A percentile compares a stretch with the other conserved stretches of the same genome.
Evolutionary conservation across 164 flowering plant genomes (phyloP).

Genomic region (Pachysandra terminalis): DNA sequence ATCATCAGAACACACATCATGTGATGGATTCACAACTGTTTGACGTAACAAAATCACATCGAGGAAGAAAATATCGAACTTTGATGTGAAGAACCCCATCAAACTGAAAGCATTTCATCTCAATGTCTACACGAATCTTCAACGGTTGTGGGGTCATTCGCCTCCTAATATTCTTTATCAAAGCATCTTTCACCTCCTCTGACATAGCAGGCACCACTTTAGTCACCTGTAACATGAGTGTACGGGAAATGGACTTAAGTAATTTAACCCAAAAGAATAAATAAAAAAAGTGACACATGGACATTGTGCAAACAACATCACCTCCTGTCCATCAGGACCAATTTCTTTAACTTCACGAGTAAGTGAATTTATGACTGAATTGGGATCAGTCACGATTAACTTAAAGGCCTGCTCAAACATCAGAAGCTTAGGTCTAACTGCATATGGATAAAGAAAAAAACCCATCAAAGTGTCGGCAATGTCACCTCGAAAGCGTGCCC

Average conservation of each 20-base stretch:
- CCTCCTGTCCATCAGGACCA: constrained; percentile 95
- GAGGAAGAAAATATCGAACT: constrained; percentile 34
- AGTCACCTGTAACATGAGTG: constrained; percentile 56
- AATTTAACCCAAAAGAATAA: constrained; percentile 7
- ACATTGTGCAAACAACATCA: constrained; percentile 20
- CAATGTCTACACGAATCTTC: constrained; percentile 93
- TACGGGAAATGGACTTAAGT: neutral
- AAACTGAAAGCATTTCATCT: constrained; percentile 93
- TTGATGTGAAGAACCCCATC: constrained; percentile 99
- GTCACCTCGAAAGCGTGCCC: constrained; percentile 96
- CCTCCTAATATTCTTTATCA: constrained; percentile 82
- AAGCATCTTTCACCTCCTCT: constrained; percentile 82
- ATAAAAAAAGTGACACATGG: neutral
- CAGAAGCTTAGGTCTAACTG: neutral
- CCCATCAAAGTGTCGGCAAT: neutral
- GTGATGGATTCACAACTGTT: too few relatives aligned
- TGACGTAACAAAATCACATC: too few relatives aligned
- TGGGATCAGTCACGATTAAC: constrained; percentile 76
- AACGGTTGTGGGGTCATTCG: constrained; percentile 96
- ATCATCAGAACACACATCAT: too few relatives aligned
- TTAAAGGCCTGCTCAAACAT: constrained; percentile 69
- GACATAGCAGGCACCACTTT: constrained; percentile 83
- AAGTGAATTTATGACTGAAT: constrained; percentile 64
- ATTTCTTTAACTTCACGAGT: constrained; percentile 86
- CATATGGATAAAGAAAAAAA: neutral